Base-by-base conservation (phyloP, 1,284 basidiomycete genomes). In the Entoloma clypeatum region DNA sequence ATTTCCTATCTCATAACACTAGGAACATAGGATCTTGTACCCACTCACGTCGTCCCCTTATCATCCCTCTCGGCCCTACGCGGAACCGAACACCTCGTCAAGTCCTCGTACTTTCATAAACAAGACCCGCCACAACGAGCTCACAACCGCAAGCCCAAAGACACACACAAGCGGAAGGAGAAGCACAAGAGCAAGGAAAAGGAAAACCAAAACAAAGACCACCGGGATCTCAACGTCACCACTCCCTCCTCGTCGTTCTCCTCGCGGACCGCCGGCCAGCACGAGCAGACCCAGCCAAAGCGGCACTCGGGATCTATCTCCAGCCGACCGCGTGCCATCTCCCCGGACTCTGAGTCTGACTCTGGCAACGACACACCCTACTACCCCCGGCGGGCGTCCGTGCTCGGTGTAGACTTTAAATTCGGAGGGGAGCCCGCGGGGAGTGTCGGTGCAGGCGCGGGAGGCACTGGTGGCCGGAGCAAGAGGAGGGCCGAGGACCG, bases 11-110 rank as follows among this genome's bases (percentile, higher is more conserved):
- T 24, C 29, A 23, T 18, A 29, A 35, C 27, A 31, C 27, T 8
- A 19, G 21, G 14, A 38, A 13, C 19, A 1, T 43, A 79, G 77
- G 67, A 75, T 24, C 42, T 54, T 3, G 54, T 56, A n/a, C 71
- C 75, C 0, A 59, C 65, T 1, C 68, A 75, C 36, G 53, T 57
- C 4, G 63, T 75, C 24, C 60, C 70, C 1, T 55, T 80, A 10
- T 52, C 56, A 2, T 53, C 67, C 3, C 61, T 80, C 17, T 57
- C 60, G 3, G 64, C 68, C 0, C 55, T 81, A 6, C 65, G 64
- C 9, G 72, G 72, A 3, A 61, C 65, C 0, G 74, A 77, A 14
- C 65, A 75, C 17, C 64, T 81, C 13, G 56, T 57, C 4, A 54
- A 57, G 3, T 54, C 60, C 16, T 49, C 61, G n/a, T 32, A 48